Base-by-base conservation (phyloP, 768 basidiomycete species). In the Suillus clintonianus region DNA sequence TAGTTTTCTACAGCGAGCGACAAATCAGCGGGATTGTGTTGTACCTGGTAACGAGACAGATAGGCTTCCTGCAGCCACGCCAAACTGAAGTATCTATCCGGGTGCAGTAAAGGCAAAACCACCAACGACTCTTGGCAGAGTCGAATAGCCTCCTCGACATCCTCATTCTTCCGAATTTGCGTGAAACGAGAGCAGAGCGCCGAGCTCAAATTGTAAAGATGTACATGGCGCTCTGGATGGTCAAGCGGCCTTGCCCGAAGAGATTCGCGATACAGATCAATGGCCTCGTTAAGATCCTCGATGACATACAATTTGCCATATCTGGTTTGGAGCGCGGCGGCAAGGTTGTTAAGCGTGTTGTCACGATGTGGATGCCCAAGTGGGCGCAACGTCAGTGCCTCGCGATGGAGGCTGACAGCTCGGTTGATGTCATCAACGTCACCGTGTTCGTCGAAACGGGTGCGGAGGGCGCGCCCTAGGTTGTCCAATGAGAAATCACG, bases 21-120 rank as follows among this genome's bases (percentile, higher is more conserved):
- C n/a, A 13, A 60, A 53, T 74, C 73, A 9, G 65, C 55, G n/a
- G 32, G 53, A n/a, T 66, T 36, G 8, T 61, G 62, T 56, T 62
- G 58, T 10, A 70, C 11, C 50, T 69, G 72, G 65, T 68, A 73
- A 30, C 73, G 73, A 53, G 70, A 71, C 17, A 74, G 60, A 45
- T 73, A 54, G 30, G 73, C 71, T 5, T 36, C 4, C 4, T 36
- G 34, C 3, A 36, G 34, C n/a, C n/a, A n/a, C n/a, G n/a, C n/a
- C n/a, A n/a, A n/a, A 6, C 34, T 36, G 34, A 36, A 36, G 7
- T 36, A 36, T 36, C 34, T 36, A 6, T 36, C 34, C 1, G 34
- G 34, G 4, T 36, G 34, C 3, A 36, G 34, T 36, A 6, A 36
- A 3, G 34, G 34, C 34, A 36, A 36, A 1, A 6, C 41, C 17